phyloP scores from a whole-genome alignment of 2,329 filamentous ascomycete genomes.

The Penicillium freii region DNA sequence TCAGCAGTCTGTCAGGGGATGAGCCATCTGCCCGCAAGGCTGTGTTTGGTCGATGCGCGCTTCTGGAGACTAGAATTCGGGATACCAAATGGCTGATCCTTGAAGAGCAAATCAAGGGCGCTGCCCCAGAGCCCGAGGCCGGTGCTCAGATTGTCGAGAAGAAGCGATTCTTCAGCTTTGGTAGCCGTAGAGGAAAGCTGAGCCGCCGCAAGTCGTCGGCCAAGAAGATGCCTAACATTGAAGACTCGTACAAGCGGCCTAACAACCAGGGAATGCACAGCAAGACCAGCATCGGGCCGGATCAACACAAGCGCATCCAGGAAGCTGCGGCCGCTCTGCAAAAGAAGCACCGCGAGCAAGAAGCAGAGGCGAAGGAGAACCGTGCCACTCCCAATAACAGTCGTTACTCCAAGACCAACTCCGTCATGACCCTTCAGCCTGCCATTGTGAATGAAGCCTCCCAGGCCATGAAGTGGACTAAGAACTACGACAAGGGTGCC shows the following conservation, averaged over 20 bases:
- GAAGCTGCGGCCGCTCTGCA: constrained; percentile 83
- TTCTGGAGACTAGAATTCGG: constrained; percentile 82
- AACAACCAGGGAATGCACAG: constrained; percentile 58
- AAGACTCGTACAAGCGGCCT: constrained; percentile 53
- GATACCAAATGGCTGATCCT: constrained; percentile 87
- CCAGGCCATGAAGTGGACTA: constrained; percentile 95
- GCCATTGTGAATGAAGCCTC: constrained; percentile 82
- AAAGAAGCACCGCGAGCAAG: constrained; percentile 63
- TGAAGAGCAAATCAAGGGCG: constrained; percentile 94
- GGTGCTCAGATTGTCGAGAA: constrained; percentile 93
- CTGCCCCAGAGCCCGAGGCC: constrained; percentile 76
- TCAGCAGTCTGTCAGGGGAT: constrained; percentile 88
- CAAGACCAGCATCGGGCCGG: constrained; percentile 81
- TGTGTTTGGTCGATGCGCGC: constrained; percentile 87
- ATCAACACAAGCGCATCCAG: constrained; percentile 91
- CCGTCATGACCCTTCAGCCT: constrained; percentile 83
- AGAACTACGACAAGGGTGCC: constrained; percentile 85
- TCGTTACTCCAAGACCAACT: constrained; percentile 73
- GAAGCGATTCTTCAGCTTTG: constrained; percentile 86
- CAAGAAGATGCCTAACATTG: constrained; percentile 54
- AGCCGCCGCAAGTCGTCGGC: constrained; percentile 69
- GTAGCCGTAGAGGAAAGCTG: constrained; percentile 66
- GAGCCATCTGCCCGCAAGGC: constrained; percentile 83
- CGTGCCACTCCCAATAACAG: constrained; percentile 59
- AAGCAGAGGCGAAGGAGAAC: constrained; percentile 45